Base-by-base conservation (phyloP, 208 protist genomes). In the Crithidia expoeki region DNA sequence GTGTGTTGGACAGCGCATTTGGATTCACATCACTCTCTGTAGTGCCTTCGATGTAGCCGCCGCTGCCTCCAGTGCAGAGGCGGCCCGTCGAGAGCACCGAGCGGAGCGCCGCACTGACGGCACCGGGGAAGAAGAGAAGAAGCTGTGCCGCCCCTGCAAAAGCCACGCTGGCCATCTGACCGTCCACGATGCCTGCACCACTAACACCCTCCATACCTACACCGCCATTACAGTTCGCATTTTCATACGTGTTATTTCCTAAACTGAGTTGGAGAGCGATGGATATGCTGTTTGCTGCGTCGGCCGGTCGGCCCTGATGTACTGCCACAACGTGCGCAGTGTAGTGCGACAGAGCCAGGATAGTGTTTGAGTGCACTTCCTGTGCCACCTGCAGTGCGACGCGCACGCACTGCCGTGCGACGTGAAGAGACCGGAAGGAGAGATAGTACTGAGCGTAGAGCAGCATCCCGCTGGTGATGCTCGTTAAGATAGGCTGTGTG, bases 401-500 rank as follows among this genome's bases (percentile, higher is more conserved):
- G 2, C 80, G 74, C 51, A 85, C 80, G 67, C 91, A 94, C 38
- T 80, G 84, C 44, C 75, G 71, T 11, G 91, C 88, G 9, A 83
- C 76, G 9, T 70, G 68, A 4, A 93, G 62, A 0, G 91, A 86
- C 25, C 72, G 77, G 12, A 94, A 59, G 16, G 79, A 81, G 10
- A 94, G 71, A 68, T 94, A 88, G 60, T 85, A 88, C 55, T 90
- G 86, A 0, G 83, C 76, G 63, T 94, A 96, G 23, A 92, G 68
- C 25, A 96, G 84, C 73, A 96, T 86, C 5, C 91, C 88, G 62
- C 74, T 85, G 14, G 88, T 87, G 59, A 94, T 94, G 72, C 84
- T 85, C 32, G 75, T 68, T 36, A 95, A 70, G n/a, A 89, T 79
- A 9, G 79, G 78, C 51, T 88, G 79, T 6, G 85, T 81, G 36